Base-by-base conservation (phyloP, 106 monocot species). In the Allium fistulosum region DNA sequence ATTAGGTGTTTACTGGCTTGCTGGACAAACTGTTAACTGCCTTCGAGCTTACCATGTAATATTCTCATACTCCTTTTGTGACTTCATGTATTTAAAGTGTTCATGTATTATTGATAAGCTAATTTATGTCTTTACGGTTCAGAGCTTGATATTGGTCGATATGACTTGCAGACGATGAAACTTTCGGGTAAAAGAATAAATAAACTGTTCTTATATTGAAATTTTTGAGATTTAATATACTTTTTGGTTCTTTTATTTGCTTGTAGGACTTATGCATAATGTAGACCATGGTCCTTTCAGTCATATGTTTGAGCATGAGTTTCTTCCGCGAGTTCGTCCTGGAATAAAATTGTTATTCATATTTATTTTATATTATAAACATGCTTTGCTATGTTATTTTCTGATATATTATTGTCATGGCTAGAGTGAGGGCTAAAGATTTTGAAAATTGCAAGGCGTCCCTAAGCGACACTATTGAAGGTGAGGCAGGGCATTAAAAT, bases 201-300 rank as follows among this genome's bases (percentile, higher is more conserved):
- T 58, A 11, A 7, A 62, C 11, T 18, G 46, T 49, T 68, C 61
- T 10, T 56, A 14, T 37, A 37, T 37, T 37, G 37, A 55, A 13
- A 57, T 26, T 51, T 67, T 1, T 49, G 53, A 1, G 50, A 13
- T 9, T 48, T 17, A 51, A 66, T 2, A 27, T 22, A 47, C 57
- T 52, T 17, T 27, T 10, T n/a, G 69, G 0, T 26, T 17, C 8
- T 75, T 69, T 65, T 52, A 48, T 12, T 16, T n/a, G 4, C 60
- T 69, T 63, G n/a, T 53, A 97, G 96, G 96, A 11, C 78, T 97
- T 60, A 61, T 97, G 74, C 96, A 97, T 92, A 92, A 97, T 81
- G 69, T 97, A 76, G 96, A 92, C 11, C 96, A 97, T 80, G 96
- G 96, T 18, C 96, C 96, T 71, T 92, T 97, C 79, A 97, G 96